These are phyloP conservation scores for Prunus mume DNA, from an alignment of 306 rosid genomes.

Conservation along the genomic window DNA sequence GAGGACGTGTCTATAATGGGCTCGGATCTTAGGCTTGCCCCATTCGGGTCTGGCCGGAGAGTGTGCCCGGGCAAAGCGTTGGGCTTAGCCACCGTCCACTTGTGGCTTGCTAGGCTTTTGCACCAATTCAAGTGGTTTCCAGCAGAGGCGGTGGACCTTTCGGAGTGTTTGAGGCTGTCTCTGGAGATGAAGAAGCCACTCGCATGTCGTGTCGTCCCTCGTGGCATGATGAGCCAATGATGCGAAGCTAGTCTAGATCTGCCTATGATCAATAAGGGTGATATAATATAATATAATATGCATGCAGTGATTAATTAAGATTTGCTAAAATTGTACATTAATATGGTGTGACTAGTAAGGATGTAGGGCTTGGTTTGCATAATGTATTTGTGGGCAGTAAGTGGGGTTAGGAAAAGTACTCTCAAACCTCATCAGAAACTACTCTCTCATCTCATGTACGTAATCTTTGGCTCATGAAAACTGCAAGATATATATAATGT, in stretches of 20 bases:
- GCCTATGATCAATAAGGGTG: background rate
- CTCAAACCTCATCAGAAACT: background rate
- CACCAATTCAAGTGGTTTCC: slow-evolving; percentile 63
- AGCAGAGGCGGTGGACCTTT: slow-evolving; percentile 48
- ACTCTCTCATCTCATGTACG: background rate
- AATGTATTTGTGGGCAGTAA: background rate
- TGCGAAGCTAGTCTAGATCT: background rate
- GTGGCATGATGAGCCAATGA: background rate
- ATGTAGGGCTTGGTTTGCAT: background rate
- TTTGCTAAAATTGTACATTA: background rate
- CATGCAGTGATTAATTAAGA: background rate
- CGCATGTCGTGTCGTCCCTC: slow-evolving; percentile 32
- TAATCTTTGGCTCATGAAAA: background rate
- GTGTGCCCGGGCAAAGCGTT: slow-evolving; percentile 73
- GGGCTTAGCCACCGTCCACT: slow-evolving; percentile 69
- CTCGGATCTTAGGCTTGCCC: slow-evolving; percentile 72
- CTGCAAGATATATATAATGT: background rate
- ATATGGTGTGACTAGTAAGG: background rate
- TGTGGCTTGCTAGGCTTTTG: slow-evolving; percentile 80
- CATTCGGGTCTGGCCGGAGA: slow-evolving; percentile 82
- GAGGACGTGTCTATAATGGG: slow-evolving; percentile 72
- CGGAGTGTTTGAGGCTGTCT: slow-evolving; percentile 68
- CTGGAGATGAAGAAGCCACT: slow-evolving; percentile 74
- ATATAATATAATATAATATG: background rate
- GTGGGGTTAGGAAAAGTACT: background rate